These are phyloP conservation scores for Umbelopsis vinacea DNA, from an alignment of 192 early-diverging fungal genomes.

Conservation along the genomic window DNA sequence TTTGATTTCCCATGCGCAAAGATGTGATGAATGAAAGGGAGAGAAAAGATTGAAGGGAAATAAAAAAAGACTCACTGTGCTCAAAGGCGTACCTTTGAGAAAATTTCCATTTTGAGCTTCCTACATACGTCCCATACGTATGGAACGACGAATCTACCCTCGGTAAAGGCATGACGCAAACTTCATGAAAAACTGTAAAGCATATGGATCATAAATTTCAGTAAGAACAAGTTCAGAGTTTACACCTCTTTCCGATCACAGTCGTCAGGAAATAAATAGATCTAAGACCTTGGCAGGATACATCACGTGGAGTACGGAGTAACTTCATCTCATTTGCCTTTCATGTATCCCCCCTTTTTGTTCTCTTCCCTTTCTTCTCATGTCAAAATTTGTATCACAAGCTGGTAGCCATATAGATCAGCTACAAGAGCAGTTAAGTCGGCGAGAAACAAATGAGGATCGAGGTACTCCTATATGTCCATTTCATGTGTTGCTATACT, in stretches of 20 bases:
- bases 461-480: background rate
- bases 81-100: conserved; percentile 21
- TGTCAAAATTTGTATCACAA: conserved; percentile 16
- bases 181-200: no score
- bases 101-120: conserved; percentile 1
- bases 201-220: no score
- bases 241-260: no score
- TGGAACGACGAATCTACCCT: background rate
- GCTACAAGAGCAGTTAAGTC: conserved; percentile 5
- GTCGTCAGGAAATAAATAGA: no score
- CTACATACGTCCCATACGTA: background rate
- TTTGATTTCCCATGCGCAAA: conserved; percentile 19
- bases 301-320: conserved; percentile 14
- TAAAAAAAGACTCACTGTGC: background rate
- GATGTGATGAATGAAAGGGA: background rate
- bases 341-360: background rate
- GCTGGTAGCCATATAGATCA: conserved; percentile 10
- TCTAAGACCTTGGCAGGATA: no score
- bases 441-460: conserved; percentile 15
- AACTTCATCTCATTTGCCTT: background rate
- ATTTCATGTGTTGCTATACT: background rate
- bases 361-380: background rate
- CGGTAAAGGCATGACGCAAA: background rate
- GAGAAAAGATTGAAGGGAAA: background rate
- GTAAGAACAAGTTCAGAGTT: no score